phyloP scores from a whole-genome alignment of 2,329 filamentous ascomycete genomes.

The Ophiocordyceps camponoti-leonardi region DNA sequence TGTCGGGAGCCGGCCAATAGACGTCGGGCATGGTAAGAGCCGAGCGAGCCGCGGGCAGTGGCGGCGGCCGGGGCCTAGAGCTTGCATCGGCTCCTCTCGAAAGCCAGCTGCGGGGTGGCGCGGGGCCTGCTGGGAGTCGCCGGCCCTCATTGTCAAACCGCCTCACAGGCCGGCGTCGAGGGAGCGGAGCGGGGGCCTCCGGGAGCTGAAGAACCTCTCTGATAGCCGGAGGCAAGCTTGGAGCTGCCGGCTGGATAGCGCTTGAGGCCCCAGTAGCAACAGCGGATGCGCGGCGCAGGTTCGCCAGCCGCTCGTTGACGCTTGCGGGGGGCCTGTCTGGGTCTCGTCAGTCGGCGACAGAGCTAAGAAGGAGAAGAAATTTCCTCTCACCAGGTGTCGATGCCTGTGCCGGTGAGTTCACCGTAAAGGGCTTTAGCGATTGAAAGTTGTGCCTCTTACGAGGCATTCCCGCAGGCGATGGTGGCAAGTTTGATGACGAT shows the following conservation, averaged over 20 bases:
- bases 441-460: conserved; percentile 41
- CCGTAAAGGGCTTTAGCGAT: conserved; percentile 41
- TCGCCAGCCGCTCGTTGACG: conserved; percentile 44
- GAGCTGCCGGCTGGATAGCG: conserved; percentile 16
- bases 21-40: conserved; percentile 23
- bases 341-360: conserved; percentile 1
- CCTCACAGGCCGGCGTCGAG: conserved; percentile 23
- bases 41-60: conserved; percentile 6
- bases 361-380: background rate
- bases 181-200: conserved; percentile 33
- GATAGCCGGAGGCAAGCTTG: conserved; percentile 42
- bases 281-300: conserved; percentile 31
- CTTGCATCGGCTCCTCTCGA: conserved; percentile 8
- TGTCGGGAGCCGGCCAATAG: conserved; percentile 24
- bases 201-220: conserved; percentile 41
- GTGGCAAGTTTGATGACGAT: background rate
- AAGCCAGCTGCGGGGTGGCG: conserved; percentile 40
- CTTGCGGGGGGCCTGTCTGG: conserved; percentile 17
- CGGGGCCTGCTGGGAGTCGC: conserved; percentile 38
- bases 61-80: background rate
- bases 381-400: conserved; percentile 4
- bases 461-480: conserved; percentile 29
- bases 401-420: conserved; percentile 24
- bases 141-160: conserved; percentile 28
- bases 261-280: conserved; percentile 11